Evolutionary conservation across 2,329 filamentous ascomycete genomes (phyloP).

Genomic region (Pezicula rhizophila): DNA sequence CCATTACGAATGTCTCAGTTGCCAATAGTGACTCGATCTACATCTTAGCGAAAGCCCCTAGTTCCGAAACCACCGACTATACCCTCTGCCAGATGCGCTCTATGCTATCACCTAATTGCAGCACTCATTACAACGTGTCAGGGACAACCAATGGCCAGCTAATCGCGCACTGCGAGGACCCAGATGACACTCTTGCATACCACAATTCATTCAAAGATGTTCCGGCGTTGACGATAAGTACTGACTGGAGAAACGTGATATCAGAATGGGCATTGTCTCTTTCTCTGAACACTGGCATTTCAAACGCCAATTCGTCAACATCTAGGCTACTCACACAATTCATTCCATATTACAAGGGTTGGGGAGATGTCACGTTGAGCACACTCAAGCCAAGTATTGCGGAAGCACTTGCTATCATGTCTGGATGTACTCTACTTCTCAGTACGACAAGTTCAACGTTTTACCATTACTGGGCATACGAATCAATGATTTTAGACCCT

Average conservation of each 20-base stretch:
- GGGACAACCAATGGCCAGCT: slow-evolving; percentile 54
- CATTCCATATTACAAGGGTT: slow-evolving; percentile 33
- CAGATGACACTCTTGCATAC: slow-evolving; percentile 49
- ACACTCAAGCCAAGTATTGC: slow-evolving; percentile 57
- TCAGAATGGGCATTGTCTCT: slow-evolving; percentile 48
- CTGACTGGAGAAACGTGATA: slow-evolving; percentile 51
- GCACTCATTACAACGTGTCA: slow-evolving; percentile 53
- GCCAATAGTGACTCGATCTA: slow-evolving; percentile 54
- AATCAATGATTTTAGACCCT: slow-evolving; percentile 34
- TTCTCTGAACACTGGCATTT: slow-evolving; percentile 49
- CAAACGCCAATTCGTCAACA: slow-evolving; percentile 51
- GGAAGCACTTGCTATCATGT: slow-evolving; percentile 67
- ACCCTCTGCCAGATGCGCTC: slow-evolving; percentile 64
- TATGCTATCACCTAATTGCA: slow-evolving; percentile 59
- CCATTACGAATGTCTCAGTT: slow-evolving; percentile 50
- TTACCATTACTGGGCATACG: slow-evolving; percentile 47
- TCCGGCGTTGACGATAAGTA: slow-evolving; percentile 24
- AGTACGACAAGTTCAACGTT: slow-evolving; percentile 55
- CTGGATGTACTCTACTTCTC: slow-evolving; percentile 59
- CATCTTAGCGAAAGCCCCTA: slow-evolving; percentile 48
- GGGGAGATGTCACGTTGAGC: slow-evolving; percentile 31
- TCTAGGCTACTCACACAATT: slow-evolving; percentile 52
- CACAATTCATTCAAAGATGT: slow-evolving; percentile 32
- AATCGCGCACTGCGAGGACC: slow-evolving; percentile 54
- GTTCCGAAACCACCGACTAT: slow-evolving; percentile 40